A percentile compares a stretch with the other conserved stretches of the same genome.
Evolutionary conservation across 1,284 basidiomycete species (phyloP).

Genomic region (Binderoboletus segoi): DNA sequence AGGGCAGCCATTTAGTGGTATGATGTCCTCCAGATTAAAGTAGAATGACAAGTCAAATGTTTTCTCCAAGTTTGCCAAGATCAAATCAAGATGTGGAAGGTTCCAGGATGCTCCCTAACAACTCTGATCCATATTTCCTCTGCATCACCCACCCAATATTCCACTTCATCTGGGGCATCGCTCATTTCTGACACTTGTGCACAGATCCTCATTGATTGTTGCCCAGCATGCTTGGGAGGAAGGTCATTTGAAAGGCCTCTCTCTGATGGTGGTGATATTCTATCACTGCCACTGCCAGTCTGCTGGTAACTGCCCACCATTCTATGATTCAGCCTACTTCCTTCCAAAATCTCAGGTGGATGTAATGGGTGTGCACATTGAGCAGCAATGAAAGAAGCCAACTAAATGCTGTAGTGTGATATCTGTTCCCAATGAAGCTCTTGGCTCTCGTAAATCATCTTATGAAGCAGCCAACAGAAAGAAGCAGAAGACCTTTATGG

Average conservation of each 20-base stretch:
- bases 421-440: not conserved
- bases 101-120: too few species aligned
- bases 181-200: not conserved
- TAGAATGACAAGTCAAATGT: not conserved
- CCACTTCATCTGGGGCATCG: too few species aligned
- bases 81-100: too few species aligned
- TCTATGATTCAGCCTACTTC: not conserved
- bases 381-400: not conserved
- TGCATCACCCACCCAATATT: too few species aligned
- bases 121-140: too few species aligned
- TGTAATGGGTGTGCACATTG: not conserved
- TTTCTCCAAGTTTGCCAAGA: not conserved
- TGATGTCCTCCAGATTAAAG: not conserved
- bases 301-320: not conserved
- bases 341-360: not conserved
- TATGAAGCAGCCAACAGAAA: not conserved
- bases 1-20: not conserved
- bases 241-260: not conserved
- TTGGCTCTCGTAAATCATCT: not conserved
- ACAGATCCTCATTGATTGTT: not conserved
- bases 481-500: not conserved
- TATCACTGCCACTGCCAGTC: not conserved
- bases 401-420: too few species aligned
- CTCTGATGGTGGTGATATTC: not conserved
- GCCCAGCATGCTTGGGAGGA: not conserved